Percentiles rank a stretch among this genome's conserved stretches.
Conservation (phyloP, 805 yeast genomes). For the Saccharomycopsis sp. region DNA sequence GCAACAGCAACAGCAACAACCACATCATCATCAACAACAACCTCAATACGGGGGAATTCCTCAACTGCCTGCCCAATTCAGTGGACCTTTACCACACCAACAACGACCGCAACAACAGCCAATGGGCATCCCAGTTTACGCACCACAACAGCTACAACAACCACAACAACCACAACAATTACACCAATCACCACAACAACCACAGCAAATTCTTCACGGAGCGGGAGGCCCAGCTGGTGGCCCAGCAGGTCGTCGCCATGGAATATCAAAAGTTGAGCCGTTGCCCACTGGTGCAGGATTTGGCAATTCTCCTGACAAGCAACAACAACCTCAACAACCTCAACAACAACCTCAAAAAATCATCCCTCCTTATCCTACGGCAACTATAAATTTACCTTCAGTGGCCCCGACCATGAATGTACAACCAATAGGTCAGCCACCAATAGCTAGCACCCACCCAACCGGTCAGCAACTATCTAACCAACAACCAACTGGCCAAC, state of each 20-base stretch:
- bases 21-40: constrained; percentile 1
- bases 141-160: constrained; percentile 13
- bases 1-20: constrained; percentile 28
- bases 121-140: constrained; percentile 7
- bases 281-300: constrained; percentile 17
- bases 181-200: constrained; percentile 18
- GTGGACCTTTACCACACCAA: constrained; percentile 9
- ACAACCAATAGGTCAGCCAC: too few relatives aligned
- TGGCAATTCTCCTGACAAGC: constrained; percentile 12
- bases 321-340: neutral
- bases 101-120: constrained; percentile 15
- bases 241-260: too few relatives aligned
- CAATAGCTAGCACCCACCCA: neutral
- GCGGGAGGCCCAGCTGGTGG: neutral
- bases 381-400: neutral
- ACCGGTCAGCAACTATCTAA: neutral
- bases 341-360: neutral
- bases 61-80: neutral
- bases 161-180: constrained; percentile 18
- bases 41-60: neutral
- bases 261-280: constrained; percentile 10
- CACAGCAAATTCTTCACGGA: neutral
- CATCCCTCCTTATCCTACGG: constrained; percentile 4
- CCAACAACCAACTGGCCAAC: neutral
- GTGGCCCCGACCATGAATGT: neutral